Evolutionary conservation across 768 basidiomycete genomes (phyloP), one percentile per base, ranked within the genome.

Genomic region (Tulasnella sp.): DNA sequence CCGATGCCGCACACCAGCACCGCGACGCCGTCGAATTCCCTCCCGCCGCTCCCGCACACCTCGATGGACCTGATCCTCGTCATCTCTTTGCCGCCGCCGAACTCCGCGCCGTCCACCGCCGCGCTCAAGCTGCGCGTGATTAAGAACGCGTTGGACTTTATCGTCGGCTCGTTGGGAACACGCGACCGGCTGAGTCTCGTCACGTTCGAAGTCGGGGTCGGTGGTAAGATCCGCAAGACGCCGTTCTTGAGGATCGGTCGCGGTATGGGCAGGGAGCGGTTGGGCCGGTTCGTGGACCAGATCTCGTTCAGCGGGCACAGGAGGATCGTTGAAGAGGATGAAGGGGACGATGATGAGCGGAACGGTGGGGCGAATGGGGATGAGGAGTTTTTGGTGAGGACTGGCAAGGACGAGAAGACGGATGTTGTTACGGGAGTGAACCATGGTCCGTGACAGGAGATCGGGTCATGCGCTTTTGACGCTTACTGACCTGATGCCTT

Each of bases 391-490:
- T 85, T 93, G 85, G 91, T 95, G 28, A 88, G 92, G 81, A 91
- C 91, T 20, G 91, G 91, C 80, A 93, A 93, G 84, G 97, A 98
- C 24, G 97, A 98, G 86, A 95, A 96, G 86, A 95, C 95, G 40
- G 97, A 98, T 85, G 97, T 99, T 24, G 96, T 99, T 34, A 97
- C 97, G 16, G 98, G 97, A n/a, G 95, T 98, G 80, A 99, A 99
- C 85, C 93, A 97, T 83, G 96, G 95, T 93, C 77, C 75, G 87
- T 87, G 85, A 69, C 44, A 60, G 42, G 11, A 1, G n/a, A 16
- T 31, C 2, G 37, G 69, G 40, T 22, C 4, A 24, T 69, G 44
- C 75, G 18, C 75, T 78, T 74, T n/a, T 77, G 44, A 42, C 50
- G 24, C 3, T 54, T 41, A 22, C 20, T 22, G 18, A 79, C 24